phyloP scores from a whole-genome alignment of 352 stramenopile species.

The Pelagophyceae sp. region DNA sequence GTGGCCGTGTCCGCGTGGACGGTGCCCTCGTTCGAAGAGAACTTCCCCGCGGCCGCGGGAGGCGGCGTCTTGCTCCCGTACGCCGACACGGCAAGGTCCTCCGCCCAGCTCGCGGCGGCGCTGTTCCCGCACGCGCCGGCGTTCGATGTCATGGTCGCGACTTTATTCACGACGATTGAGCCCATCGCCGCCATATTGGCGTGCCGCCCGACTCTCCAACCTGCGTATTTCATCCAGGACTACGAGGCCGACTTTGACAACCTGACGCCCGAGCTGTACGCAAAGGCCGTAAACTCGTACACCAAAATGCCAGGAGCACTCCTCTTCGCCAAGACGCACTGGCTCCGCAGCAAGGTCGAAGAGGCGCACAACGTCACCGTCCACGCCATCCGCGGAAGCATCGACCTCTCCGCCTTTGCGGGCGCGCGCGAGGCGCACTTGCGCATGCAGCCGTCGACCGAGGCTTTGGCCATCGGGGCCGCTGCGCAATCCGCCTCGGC shows the following conservation, averaged over 20 bases:
- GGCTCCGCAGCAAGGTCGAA: neutral
- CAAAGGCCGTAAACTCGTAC: neutral
- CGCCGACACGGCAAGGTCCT: neutral
- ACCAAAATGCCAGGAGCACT: neutral
- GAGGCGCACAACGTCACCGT: neutral
- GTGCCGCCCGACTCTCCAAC: neutral
- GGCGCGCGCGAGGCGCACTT: neutral
- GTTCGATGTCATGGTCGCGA: slow-evolving; percentile 11
- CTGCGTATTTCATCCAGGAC: slow-evolving; percentile 19
- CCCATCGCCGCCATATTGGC: neutral
- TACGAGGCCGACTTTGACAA: slow-evolving; percentile 17
- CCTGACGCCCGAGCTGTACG: neutral
- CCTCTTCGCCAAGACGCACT: slow-evolving; percentile 9
- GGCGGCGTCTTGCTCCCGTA: neutral
- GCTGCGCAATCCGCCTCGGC: neutral
- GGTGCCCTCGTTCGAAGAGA: neutral
- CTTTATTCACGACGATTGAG: slow-evolving; percentile 14
- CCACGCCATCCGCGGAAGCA: neutral
- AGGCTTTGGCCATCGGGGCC: no score
- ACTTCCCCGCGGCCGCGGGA: neutral
- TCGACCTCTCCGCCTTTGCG: neutral
- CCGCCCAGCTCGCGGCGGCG: neutral
- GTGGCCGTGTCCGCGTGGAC: slow-evolving; percentile 11
- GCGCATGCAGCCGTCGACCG: no score
- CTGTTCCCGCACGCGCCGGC: neutral